A percentile compares a stretch with the other conserved stretches of the same genome.
These are phyloP conservation scores for Mortierella sp. DNA, from an alignment of 371 early-diverging fungal species.

Conservation along the genomic window DNA sequence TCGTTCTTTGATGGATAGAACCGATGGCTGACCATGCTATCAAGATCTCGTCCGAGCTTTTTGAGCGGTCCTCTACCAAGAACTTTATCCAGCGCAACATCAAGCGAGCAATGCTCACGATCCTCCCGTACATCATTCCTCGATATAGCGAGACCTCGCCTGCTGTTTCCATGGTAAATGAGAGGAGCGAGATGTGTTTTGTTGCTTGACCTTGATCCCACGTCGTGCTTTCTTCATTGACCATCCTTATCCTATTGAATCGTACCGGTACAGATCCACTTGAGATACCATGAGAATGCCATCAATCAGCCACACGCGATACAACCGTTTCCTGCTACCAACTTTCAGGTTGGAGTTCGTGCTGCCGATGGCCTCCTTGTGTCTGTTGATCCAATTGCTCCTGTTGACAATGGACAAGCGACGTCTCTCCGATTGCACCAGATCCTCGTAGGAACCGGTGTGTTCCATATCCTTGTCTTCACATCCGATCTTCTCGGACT, in stretches of 20 bases:
- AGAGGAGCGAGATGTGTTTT: too few relatives aligned
- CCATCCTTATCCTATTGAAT: too few relatives aligned
- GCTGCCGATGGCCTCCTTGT: slow-evolving; percentile 21
- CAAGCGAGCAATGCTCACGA: not conserved
- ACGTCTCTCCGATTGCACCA: slow-evolving; percentile 15
- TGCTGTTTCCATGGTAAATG: too few relatives aligned
- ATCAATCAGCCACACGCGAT: slow-evolving; percentile 14
- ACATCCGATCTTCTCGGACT: slow-evolving; percentile 11
- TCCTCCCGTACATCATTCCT: slow-evolving; percentile 1
- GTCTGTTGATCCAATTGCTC: not conserved
- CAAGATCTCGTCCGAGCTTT: slow-evolving; percentile 14
- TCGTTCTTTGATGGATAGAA: slow-evolving; percentile 19
- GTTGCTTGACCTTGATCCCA: too few relatives aligned
- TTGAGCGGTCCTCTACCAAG: not conserved
- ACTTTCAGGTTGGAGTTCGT: slow-evolving; percentile 30
- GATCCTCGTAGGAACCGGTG: slow-evolving; percentile 10
- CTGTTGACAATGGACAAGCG: too few relatives aligned
- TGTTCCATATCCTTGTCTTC: slow-evolving; percentile 41
- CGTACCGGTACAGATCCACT: slow-evolving; percentile 13
- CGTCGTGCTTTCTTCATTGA: too few relatives aligned
- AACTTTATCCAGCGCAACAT: not conserved
- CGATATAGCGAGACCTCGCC: too few relatives aligned
- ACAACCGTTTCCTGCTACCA: slow-evolving; percentile 3
- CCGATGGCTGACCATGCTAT: slow-evolving; percentile 29
- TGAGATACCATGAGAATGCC: slow-evolving; percentile 17